Conservation (phyloP, 2,329 filamentous ascomycete genomes). For the Curvularia spicifera region DNA sequence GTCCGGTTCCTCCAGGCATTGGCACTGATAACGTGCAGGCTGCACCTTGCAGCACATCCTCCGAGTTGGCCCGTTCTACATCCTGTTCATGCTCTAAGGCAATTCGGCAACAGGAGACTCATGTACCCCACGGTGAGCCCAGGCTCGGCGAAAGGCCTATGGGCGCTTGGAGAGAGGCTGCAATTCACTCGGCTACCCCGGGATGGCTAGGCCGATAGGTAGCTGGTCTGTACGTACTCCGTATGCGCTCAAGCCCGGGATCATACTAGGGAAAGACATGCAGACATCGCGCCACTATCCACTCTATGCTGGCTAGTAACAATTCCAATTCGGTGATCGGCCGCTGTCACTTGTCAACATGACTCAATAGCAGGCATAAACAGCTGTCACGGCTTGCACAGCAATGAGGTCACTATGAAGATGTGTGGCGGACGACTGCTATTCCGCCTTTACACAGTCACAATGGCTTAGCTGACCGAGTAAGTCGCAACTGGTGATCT, state of each 20-base stretch:
- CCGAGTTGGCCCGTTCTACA: conserved; percentile 1
- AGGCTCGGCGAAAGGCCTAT: conserved; percentile 17
- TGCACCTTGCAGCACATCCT: conserved; percentile 15
- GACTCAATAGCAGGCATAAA: conserved; percentile 21
- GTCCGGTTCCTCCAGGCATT: not conserved
- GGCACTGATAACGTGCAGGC: conserved; percentile 3
- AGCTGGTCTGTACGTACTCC: not conserved
- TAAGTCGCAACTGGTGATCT: conserved; percentile 1
- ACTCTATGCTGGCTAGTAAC: conserved; percentile 2
- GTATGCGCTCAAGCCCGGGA: not conserved
- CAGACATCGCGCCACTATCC: not conserved
- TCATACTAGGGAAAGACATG: not conserved
- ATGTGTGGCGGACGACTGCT: not conserved
- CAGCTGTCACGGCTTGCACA: conserved; percentile 6
- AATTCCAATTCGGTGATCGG: conserved; percentile 10
- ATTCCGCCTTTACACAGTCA: not conserved
- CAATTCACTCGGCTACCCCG: conserved; percentile 3
- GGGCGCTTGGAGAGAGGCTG: conserved; percentile 16
- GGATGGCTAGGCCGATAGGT: not conserved
- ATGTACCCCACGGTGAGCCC: conserved; percentile 12
- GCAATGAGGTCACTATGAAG: conserved; percentile 6
- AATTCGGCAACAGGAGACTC: conserved; percentile 1
- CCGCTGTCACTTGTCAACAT: conserved; percentile 33
- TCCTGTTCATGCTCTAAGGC: conserved; percentile 6
- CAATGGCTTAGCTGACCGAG: not conserved